phyloP scores from a whole-genome alignment of 306 rosid genomes.

The Prunus mongolica region DNA sequence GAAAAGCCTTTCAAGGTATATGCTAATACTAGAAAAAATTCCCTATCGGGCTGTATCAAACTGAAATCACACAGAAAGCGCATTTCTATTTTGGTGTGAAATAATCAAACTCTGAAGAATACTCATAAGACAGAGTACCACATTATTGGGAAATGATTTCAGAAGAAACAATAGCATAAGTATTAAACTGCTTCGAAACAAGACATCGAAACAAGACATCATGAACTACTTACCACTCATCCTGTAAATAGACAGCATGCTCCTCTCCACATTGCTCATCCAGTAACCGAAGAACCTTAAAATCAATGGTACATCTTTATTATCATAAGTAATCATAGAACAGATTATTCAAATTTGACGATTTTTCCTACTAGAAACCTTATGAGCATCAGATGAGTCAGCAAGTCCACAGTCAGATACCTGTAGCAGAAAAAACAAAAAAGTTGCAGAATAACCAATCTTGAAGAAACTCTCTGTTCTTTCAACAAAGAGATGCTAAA shows the following conservation, averaged over 20 bases:
- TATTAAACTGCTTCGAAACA: background rate
- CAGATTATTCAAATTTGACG: constrained; percentile 8
- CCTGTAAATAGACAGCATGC: constrained; percentile 53
- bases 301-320: constrained; percentile 25
- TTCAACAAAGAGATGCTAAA: constrained; percentile 12
- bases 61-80: background rate
- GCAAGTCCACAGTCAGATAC: constrained; percentile 51
- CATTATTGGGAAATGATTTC: background rate
- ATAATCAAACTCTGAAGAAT: background rate
- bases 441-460: constrained; percentile 17
- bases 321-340: constrained; percentile 16
- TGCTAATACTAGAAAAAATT: background rate
- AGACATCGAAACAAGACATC: constrained; percentile 19
- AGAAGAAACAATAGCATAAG: background rate
- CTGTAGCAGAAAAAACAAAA: constrained; percentile 37
- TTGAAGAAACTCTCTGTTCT: background rate
- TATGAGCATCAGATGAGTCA: constrained; percentile 51
- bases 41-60: background rate
- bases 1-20: background rate
- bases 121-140: background rate
- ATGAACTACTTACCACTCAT: constrained; percentile 63
- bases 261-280: constrained; percentile 79
- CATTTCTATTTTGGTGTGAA: background rate
- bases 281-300: constrained; percentile 83
- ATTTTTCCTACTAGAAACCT: constrained; percentile 53